phyloP scores from a whole-genome alignment of 73 alveolate genomes.

The Paramecium primaurelia region DNA sequence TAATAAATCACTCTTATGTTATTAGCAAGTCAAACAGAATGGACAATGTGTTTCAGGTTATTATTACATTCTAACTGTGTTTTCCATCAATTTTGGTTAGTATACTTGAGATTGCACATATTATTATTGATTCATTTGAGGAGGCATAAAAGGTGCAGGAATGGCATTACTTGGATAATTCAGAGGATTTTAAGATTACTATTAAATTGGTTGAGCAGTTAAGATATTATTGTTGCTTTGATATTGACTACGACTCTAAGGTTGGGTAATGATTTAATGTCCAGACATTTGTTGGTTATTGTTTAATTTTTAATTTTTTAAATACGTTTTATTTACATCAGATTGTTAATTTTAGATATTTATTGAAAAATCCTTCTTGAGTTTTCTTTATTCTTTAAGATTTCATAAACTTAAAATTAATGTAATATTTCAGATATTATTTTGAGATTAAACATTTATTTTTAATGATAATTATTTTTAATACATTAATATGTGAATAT shows the following conservation, averaged over 20 bases:
- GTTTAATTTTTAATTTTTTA: not conserved
- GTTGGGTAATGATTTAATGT: not conserved
- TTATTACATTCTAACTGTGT: not conserved
- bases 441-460: too few relatives aligned
- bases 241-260: not conserved
- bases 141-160: slow-evolving; percentile 35
- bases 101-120: not conserved
- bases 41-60: slow-evolving; percentile 43
- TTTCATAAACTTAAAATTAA: too few relatives aligned
- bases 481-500: too few relatives aligned
- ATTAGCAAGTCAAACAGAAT: not conserved
- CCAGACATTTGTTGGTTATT: not conserved
- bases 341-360: not conserved
- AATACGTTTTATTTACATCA: not conserved
- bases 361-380: not conserved
- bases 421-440: too few relatives aligned
- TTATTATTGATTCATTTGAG: not conserved
- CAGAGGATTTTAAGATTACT: not conserved
- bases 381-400: not conserved
- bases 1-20: not conserved
- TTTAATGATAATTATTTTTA: too few relatives aligned
- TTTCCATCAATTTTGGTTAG: not conserved
- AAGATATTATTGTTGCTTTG: not conserved
- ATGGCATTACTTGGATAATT: slow-evolving; percentile 12
- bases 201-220: not conserved